Evolutionary conservation across 108 stramenopile species (phyloP).

Genomic region (Chaetoceros muelleri): DNA sequence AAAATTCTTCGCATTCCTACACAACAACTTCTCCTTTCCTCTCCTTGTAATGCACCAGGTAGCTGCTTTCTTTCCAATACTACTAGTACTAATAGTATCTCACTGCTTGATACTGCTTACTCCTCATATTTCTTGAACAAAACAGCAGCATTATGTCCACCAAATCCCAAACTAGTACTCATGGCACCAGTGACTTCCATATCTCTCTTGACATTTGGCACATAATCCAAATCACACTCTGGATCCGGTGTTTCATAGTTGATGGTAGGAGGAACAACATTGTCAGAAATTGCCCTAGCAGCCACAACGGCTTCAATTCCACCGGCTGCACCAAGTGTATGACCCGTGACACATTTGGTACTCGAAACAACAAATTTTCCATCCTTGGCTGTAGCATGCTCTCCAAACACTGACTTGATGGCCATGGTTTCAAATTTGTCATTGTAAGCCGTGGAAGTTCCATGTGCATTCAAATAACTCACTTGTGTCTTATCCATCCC

Average conservation of each 20-base stretch:
- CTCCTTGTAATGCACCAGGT: no score
- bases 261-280: slow-evolving; percentile 88
- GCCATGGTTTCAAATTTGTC: slow-evolving; percentile 98
- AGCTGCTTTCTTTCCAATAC: no score
- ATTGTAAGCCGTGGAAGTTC: slow-evolving; percentile 94
- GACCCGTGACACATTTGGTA: slow-evolving; percentile 93
- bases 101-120: no score
- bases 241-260: slow-evolving; percentile 93
- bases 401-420: slow-evolving; percentile 85
- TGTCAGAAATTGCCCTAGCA: slow-evolving; percentile 65
- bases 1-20: slow-evolving; percentile 1
- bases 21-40: slow-evolving; percentile 4
- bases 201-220: slow-evolving; percentile 82
- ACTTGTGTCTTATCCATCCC: slow-evolving; percentile 76
- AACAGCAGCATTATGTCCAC: slow-evolving; percentile 98
- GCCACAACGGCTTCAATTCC: slow-evolving; percentile 91
- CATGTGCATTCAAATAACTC: slow-evolving; percentile 93
- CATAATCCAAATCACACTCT: slow-evolving; percentile 95
- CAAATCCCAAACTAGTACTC: slow-evolving; percentile 95
- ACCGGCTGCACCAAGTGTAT: slow-evolving; percentile 95
- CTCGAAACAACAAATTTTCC: slow-evolving; percentile 78
- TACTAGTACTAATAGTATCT: no score
- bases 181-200: slow-evolving; percentile 87
- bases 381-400: slow-evolving; percentile 71
- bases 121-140: slow-evolving; percentile 86